These are phyloP conservation scores for Flaveria linearis DNA, from an alignment of 129 eudicot genomes.

Conservation along the genomic window DNA sequence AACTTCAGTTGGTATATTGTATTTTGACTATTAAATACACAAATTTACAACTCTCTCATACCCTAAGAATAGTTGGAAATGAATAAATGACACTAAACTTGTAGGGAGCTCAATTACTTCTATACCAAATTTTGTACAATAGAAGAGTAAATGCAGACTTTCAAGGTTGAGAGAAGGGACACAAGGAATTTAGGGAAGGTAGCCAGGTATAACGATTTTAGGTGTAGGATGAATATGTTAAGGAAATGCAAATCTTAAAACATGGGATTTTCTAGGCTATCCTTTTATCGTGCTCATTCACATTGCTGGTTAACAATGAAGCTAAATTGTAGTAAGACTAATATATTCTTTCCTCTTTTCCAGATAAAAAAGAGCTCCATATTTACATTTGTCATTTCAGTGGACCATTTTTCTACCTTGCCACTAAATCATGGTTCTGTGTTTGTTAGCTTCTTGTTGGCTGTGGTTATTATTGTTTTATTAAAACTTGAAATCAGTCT, in stretches of 20 bases:
- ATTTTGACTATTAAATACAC: conserved; percentile 4
- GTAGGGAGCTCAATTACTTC: neutral
- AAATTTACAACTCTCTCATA: neutral
- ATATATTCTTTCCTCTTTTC: neutral
- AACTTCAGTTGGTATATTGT: conserved; percentile 13
- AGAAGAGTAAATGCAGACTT: conserved; percentile 6
- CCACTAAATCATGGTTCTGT: neutral
- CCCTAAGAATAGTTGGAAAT: neutral
- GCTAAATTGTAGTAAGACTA: neutral
- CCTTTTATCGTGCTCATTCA: neutral
- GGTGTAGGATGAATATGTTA: conserved; percentile 14
- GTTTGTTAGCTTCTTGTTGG: neutral
- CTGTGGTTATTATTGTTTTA: neutral
- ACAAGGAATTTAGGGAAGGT: neutral
- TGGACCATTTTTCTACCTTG: neutral
- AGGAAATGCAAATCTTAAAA: neutral
- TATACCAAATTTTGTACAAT: neutral
- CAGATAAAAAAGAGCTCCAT: neutral
- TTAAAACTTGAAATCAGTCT: too few relatives aligned
- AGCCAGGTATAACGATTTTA: neutral
- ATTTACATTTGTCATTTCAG: neutral
- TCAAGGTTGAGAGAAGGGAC: conserved; percentile 14
- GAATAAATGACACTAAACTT: conserved; percentile 13
- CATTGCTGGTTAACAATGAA: neutral
- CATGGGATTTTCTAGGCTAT: neutral